Base-by-base conservation (phyloP, 2,329 filamentous ascomycete genomes). In the Bipolaris oryzae region DNA sequence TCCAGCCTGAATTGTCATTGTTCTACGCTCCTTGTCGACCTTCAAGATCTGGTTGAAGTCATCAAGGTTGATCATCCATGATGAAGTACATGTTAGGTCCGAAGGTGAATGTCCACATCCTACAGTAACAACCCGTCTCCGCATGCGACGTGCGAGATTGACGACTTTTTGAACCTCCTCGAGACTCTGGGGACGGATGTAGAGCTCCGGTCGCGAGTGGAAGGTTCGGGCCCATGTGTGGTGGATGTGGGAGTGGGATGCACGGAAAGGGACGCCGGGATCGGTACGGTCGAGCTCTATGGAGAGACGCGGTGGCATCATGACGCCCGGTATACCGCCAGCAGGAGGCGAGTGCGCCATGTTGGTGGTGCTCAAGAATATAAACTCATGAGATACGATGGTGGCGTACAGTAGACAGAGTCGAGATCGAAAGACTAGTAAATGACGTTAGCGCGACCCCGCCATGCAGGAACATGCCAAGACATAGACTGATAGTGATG, bases 201-300 rank as follows among this genome's bases (percentile, higher is more conserved):
- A 97, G 56, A 98, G 87, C 80, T 97, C 92, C 2, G 95, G 95
- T 16, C 88, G 85, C 48, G 89, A 95, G 70, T 90, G 88, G 79
- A 96, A 97, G 47, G 95, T 98, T 72, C 89, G 88, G 37, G 95
- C 95, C 95, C 95, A 99, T 18, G 95, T 99, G 69, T 89, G 88
- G 80, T 98, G 95, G 46, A 88, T 78, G 76, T 98, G 88, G 50
- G 85, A 81, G 57, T 84, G 80, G 55, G 83, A 83, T 5, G 91
- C 90, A 74, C 89, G 90, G 79, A 98, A 96, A 41, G 92, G 87
- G 37, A 95, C 77, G 56, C 80, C 76, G 64, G 85, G 82, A 69
- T 88, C 81, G 72, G 86, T 82, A 61, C 80, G 81, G 33, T 81
- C 79, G 60, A 89, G 79, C 74, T 89, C 86, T 59, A 79, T 77